Conservation (phyloP, 768 basidiomycete species). For the Tylopilus vinaceipallidus region DNA sequence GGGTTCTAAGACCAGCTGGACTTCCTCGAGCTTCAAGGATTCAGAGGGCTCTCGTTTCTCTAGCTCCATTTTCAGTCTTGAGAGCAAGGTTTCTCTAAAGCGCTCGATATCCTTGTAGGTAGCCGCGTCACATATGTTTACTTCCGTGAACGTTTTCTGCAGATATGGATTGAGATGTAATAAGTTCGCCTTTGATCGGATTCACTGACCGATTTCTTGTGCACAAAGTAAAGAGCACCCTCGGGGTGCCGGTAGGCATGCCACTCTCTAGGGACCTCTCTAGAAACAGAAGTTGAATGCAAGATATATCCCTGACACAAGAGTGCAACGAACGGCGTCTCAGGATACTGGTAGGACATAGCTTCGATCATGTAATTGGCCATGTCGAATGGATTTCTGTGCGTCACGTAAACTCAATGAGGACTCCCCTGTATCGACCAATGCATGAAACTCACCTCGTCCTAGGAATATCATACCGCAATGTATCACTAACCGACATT, state of each 20-base stretch:
- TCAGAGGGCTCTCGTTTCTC: conserved; percentile 10
- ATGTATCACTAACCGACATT: conserved; percentile 11
- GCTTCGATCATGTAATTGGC: conserved; percentile 8
- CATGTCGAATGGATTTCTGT: too few species aligned
- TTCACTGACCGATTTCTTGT: conserved; percentile 41
- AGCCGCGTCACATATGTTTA: conserved; percentile 42
- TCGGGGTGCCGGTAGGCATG: conserved; percentile 52
- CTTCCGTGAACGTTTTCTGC: conserved; percentile 57
- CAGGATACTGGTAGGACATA: conserved; percentile 18
- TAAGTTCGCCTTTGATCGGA: neutral
- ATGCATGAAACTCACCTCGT: conserved; percentile 10
- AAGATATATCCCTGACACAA: too few species aligned
- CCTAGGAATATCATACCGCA: conserved; percentile 4
- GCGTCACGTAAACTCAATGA: too few species aligned
- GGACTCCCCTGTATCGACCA: too few species aligned
- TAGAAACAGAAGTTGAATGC: conserved; percentile 4
- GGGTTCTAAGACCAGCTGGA: conserved; percentile 50
- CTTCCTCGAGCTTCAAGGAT: conserved; percentile 28
- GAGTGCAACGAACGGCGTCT: conserved; percentile 19
- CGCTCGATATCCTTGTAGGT: conserved; percentile 35
- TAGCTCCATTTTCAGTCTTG: conserved; percentile 19
- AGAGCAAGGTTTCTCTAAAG: conserved; percentile 26
- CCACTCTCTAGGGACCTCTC: conserved; percentile 42
- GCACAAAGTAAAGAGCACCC: conserved; percentile 59
- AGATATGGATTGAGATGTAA: conserved; percentile 5